Percentiles rank a stretch among this genome's conserved stretches.
These are phyloP conservation scores for Aureobasidium zeae DNA, from an alignment of 2,329 filamentous ascomycete species.

Conservation along the genomic window DNA sequence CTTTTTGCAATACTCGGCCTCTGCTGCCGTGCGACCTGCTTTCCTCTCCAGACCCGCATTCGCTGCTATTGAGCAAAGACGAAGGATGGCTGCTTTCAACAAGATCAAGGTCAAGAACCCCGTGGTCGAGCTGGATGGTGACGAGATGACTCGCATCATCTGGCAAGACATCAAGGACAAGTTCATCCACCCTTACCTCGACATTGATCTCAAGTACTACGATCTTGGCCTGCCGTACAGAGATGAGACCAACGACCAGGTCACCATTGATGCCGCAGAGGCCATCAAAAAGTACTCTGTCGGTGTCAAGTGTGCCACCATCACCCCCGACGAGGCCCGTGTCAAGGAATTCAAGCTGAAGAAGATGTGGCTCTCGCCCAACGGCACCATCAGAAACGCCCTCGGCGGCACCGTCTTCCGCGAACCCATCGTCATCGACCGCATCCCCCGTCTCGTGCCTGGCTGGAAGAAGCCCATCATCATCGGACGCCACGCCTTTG, in stretches of 20 bases:
- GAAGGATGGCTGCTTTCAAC: slow-evolving; percentile 38
- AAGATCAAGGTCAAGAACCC: slow-evolving; percentile 99
- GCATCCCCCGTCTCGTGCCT: slow-evolving; percentile 84
- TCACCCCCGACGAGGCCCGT: slow-evolving; percentile 92
- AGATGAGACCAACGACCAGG: slow-evolving; percentile 91
- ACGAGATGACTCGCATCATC: slow-evolving; percentile 96
- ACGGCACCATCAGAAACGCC: slow-evolving; percentile 69
- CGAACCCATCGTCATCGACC: slow-evolving; percentile 93
- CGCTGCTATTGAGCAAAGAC: slow-evolving; percentile 25
- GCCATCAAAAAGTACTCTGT: slow-evolving; percentile 99
- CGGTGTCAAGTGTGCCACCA: slow-evolving; percentile 98
- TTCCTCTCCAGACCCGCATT: slow-evolving; percentile 18
- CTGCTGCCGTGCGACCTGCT: slow-evolving; percentile 16
- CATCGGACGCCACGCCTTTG: slow-evolving; percentile 96
- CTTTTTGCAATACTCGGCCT: slow-evolving; percentile 4
- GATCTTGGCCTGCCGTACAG: slow-evolving; percentile 73
- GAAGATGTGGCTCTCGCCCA: slow-evolving; percentile 99
- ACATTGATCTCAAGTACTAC: slow-evolving; percentile 77
- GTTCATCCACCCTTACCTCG: slow-evolving; percentile 92
- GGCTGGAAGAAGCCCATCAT: slow-evolving; percentile 99
- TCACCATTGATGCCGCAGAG: slow-evolving; percentile 89
- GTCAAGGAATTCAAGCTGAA: slow-evolving; percentile 98
- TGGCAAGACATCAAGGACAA: slow-evolving; percentile 99
- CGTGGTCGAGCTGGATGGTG: slow-evolving; percentile 91
- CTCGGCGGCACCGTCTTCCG: slow-evolving; percentile 95